Conservation (phyloP, 257 asterid genomes). For the Osmanthus fragrans region DNA sequence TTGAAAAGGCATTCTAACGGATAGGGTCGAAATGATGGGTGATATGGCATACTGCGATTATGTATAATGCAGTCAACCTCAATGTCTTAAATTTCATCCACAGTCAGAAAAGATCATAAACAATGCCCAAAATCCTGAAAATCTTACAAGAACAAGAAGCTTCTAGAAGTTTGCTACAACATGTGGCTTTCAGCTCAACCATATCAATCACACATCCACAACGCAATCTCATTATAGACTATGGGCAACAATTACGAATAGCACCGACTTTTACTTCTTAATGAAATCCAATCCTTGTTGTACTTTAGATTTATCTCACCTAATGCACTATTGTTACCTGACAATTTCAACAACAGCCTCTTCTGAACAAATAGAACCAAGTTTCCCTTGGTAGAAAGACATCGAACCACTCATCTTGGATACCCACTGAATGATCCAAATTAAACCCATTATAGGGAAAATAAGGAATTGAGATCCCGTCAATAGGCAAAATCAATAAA, state of each 20-base stretch:
- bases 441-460: too few relatives aligned
- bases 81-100: constrained; percentile 14
- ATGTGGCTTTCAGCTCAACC: constrained; percentile 18
- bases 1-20: constrained; percentile 5
- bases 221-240: constrained; percentile 11
- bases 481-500: too few relatives aligned
- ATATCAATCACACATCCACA: constrained; percentile 13
- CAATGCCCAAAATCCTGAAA: constrained; percentile 13
- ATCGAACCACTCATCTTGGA: too few relatives aligned
- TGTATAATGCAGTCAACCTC: constrained; percentile 4
- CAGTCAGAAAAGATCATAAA: constrained; percentile 8
- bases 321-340: constrained; percentile 2
- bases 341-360: constrained; percentile 27
- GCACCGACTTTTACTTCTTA: constrained; percentile 20
- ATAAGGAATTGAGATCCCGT: too few relatives aligned
- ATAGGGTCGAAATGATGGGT: constrained; percentile 7
- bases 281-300: constrained; percentile 14
- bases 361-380: background rate
- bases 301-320: constrained; percentile 23
- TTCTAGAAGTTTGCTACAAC: constrained; percentile 28
- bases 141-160: constrained; percentile 13
- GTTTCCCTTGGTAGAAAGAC: too few relatives aligned
- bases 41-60: constrained; percentile 2
- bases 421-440: too few relatives aligned
- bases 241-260: background rate